Conservation (phyloP, 331 rosid species). For the Telfairia occidentalis region DNA sequence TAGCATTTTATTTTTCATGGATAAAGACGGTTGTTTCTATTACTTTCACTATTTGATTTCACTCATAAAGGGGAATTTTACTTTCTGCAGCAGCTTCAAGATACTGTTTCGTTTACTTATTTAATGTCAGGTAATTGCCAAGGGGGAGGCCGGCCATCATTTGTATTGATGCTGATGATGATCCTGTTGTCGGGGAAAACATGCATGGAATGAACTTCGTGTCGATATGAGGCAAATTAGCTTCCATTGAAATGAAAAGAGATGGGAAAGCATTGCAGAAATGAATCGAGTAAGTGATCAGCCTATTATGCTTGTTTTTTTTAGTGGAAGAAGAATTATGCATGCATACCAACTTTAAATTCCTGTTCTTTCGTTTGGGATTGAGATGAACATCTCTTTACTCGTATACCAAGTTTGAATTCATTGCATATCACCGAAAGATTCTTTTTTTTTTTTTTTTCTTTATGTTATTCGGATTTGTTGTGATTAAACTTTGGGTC, state of each 20-base stretch:
- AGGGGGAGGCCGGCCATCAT: slow-evolving; percentile 1
- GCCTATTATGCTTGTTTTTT: not conserved
- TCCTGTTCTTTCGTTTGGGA: not conserved
- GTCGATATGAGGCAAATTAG: slow-evolving; percentile 6
- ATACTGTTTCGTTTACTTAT: not conserved
- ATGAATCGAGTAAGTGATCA: slow-evolving; percentile 4
- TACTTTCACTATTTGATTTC: not conserved
- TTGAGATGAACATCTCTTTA: not conserved
- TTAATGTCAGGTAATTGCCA: not conserved
- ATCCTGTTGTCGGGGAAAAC: slow-evolving; percentile 10
- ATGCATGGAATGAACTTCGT: slow-evolving; percentile 6
- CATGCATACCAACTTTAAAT: not conserved
- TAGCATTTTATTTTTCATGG: not conserved
- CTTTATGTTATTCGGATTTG: not conserved
- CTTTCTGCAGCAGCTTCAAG: not conserved
- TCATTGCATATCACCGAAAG: slow-evolving; percentile 7
- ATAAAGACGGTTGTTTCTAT: not conserved
- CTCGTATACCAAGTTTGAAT: not conserved
- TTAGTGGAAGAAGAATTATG: not conserved
- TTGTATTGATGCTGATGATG: not conserved
- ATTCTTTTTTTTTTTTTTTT: not conserved
- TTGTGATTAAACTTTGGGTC: not conserved
- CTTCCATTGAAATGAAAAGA: not conserved
- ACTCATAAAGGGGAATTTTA: not conserved
- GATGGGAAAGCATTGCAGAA: not conserved